Base-by-base conservation (phyloP, 2,329 filamentous ascomycete genomes). In the Epichloe sibirici region DNA sequence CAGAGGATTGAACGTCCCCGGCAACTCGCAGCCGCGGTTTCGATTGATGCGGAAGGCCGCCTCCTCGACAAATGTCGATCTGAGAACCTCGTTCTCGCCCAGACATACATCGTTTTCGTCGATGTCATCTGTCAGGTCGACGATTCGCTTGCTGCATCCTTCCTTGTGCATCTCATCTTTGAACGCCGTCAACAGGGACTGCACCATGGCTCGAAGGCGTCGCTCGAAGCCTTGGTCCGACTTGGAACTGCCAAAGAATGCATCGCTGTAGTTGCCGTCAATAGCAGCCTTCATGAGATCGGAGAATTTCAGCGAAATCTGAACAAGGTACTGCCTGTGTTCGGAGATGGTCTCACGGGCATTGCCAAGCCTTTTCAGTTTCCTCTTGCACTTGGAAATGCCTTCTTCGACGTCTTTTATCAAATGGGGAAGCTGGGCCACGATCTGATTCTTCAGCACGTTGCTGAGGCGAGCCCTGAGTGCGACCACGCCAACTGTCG, bases 1-100 rank as follows among this genome's bases (percentile, higher is more conserved):
- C 50, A 79, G 61, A 0, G 81, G 76, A 55, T 82, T 82, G 63
- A 81, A 84, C 0, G 70, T 78, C 0, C 81, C 79, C 0, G 79
- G 78, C 0, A 86, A 63, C 60, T 86, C 83, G 7, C 73, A 65
- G 3, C 66, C 65, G 13, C 61, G 57, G 39, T 48, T 57, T 1
- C 57, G 55, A 6, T 52, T 11, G 38, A 67, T 62, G 2, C 60
- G 49, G 1, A 34, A 13, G 2, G 51, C 45, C 13, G 64, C 56
- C 3, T 62, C 55, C 2, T 54, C 7, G 6, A 63, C 45, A 6
- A 58, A 64, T 1, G 56, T 51, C 1, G 40, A 44, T 21, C 55
- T 25, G 23, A 53, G 11, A 3, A 56, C 45, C 38, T 54, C 40
- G 21, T 48, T 25, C 17, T 37, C n/a, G 8, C 9, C 35, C 5